Percentiles rank a stretch among this genome's conserved stretches.
Evolutionary conservation across 768 basidiomycete genomes (phyloP).

Genomic region (Phallus indusiatus): DNA sequence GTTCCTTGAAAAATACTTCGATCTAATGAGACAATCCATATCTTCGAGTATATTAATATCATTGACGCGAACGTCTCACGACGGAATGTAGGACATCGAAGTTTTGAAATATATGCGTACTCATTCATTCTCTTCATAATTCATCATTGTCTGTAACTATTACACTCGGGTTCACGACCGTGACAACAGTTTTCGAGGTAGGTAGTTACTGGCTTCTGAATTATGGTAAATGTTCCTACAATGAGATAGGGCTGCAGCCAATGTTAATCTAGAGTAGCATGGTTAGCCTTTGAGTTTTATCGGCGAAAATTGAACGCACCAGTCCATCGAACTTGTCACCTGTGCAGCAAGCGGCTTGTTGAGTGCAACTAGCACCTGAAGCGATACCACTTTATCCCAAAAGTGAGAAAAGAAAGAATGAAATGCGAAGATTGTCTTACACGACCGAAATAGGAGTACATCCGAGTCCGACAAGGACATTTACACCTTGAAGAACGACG

Average conservation of each 20-base stretch:
- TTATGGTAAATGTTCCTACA: not conserved
- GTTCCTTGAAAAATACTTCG: no score
- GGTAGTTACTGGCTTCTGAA: no score
- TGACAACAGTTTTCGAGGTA: no score
- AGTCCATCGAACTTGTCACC: constrained; percentile 13
- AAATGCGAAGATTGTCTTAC: not conserved
- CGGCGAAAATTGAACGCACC: not conserved
- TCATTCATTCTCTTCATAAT: no score
- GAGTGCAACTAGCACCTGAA: constrained; percentile 14
- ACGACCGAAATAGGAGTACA: constrained; percentile 19
- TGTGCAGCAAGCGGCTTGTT: constrained; percentile 19
- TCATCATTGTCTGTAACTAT: no score
- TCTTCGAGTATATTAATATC: no score
- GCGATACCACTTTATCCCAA: constrained; percentile 12
- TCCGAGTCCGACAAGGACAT: constrained; percentile 16
- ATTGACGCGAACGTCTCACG: no score
- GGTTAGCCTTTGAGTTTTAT: not conserved
- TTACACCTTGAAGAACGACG: constrained; percentile 14
- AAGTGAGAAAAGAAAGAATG: not conserved
- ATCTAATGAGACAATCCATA: no score
- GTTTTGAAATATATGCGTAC: no score
- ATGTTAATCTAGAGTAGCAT: not conserved
- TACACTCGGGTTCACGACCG: no score
- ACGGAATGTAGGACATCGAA: no score
- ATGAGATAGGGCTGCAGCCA: not conserved